Conservation (phyloP, 495 filamentous ascomycete genomes). For the Penicillium diatomitis region DNA sequence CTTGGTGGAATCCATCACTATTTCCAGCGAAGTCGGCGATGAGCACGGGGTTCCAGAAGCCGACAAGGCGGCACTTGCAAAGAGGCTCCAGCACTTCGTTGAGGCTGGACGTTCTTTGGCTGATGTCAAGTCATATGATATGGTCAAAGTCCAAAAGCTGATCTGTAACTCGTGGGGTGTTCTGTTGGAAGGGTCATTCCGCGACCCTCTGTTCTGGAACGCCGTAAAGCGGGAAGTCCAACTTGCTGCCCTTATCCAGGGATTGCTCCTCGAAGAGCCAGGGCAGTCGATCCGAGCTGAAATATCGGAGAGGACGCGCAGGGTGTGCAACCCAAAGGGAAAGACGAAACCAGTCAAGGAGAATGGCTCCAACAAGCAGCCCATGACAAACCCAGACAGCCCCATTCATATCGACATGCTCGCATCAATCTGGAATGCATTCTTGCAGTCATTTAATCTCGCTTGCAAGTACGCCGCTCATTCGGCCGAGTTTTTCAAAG, state of each 20-base stretch:
- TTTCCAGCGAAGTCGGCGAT: not conserved
- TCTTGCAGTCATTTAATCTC: constrained; percentile 40
- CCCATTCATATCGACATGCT: constrained; percentile 31
- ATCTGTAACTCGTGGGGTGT: constrained; percentile 50
- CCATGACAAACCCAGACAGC: constrained; percentile 9
- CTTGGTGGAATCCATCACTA: constrained; percentile 21
- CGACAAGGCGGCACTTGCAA: constrained; percentile 16
- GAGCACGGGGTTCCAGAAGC: constrained; percentile 6
- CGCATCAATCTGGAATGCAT: constrained; percentile 42
- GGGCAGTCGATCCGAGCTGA: constrained; percentile 26
- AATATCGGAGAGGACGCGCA: constrained; percentile 27
- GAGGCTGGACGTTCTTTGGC: constrained; percentile 15
- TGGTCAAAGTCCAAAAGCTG: constrained; percentile 21
- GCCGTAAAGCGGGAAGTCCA: constrained; percentile 39
- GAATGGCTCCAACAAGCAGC: not conserved
- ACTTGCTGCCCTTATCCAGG: constrained; percentile 32
- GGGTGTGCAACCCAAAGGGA: constrained; percentile 22
- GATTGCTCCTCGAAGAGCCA: constrained; percentile 27
- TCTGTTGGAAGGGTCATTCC: constrained; percentile 55
- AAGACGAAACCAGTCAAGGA: constrained; percentile 16
- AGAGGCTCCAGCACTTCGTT: constrained; percentile 24
- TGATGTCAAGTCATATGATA: not conserved
- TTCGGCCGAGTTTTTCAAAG: constrained; percentile 49
- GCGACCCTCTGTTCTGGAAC: constrained; percentile 50
- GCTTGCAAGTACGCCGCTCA: constrained; percentile 32